These are phyloP conservation scores for Elymus sibiricus DNA, from an alignment of 176 grass and related monocot genomes.

Conservation along the genomic window DNA sequence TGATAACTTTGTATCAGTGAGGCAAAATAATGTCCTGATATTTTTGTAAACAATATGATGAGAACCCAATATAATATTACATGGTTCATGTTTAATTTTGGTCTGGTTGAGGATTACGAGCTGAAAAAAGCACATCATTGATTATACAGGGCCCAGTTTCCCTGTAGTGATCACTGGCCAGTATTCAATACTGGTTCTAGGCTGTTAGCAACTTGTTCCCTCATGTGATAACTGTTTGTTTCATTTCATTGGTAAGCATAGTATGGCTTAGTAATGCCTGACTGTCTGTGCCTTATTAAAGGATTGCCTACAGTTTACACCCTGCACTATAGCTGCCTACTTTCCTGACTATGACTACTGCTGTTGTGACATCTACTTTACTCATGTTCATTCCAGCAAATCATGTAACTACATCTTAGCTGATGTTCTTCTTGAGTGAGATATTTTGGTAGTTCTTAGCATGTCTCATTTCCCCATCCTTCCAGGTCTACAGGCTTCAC, in stretches of 20 bases:
- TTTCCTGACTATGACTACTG: neutral
- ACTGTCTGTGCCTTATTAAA: neutral
- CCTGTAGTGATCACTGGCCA: neutral
- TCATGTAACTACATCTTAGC: neutral
- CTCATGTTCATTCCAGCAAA: conserved; percentile 18
- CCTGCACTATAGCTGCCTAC: neutral
- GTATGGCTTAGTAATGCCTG: neutral
- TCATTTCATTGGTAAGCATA: neutral
- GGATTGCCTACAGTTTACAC: conserved; percentile 3
- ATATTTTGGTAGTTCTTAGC: conserved; percentile 30
- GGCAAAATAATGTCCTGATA: neutral
- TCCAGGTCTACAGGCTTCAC: conserved; percentile 92
- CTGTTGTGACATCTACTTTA: neutral
- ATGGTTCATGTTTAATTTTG: neutral
- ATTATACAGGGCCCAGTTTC: neutral
- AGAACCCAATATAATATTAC: neutral
- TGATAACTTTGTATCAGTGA: neutral
- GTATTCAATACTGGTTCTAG: neutral
- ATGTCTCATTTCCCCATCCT: neutral
- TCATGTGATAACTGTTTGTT: neutral
- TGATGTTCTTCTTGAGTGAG: neutral
- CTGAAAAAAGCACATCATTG: neutral
- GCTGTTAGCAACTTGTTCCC: neutral
- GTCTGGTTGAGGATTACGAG: neutral
- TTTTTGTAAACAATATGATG: neutral